Conservation (phyloP, 2,329 filamentous ascomycete species). For the Nannizziopsis barbatae region DNA sequence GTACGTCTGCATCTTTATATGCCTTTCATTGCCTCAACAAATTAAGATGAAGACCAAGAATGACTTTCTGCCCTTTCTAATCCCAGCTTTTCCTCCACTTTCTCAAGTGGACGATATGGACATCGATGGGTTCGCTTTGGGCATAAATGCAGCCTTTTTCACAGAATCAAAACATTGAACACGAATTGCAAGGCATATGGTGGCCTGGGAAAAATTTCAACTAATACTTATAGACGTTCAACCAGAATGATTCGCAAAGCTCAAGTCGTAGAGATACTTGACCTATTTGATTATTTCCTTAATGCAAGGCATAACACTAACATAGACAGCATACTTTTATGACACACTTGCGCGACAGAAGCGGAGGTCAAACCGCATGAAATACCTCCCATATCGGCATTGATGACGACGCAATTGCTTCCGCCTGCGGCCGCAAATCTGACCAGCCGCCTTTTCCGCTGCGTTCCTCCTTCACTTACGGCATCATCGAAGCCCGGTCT, state of each 20-base stretch:
- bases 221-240: no score
- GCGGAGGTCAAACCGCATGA: neutral
- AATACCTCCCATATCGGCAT: no score
- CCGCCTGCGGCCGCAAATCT: no score
- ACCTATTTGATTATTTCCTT: no score
- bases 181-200: no score
- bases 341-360: neutral
- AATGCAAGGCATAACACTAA: slow-evolving; percentile 2
- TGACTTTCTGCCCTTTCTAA: slow-evolving; percentile 35
- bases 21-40: slow-evolving; percentile 30
- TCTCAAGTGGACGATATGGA: slow-evolving; percentile 16
- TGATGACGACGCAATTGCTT: no score
- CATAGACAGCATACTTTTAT: neutral
- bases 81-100: slow-evolving; percentile 23
- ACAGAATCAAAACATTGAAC: no score
- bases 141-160: slow-evolving; percentile 25
- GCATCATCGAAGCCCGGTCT: slow-evolving; percentile 39
- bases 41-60: slow-evolving; percentile 35
- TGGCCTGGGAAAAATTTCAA: no score
- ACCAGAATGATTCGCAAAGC: no score
- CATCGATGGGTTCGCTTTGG: slow-evolving; percentile 37
- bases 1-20: slow-evolving; percentile 10
- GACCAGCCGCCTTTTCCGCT: no score
- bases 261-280: neutral
- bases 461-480: slow-evolving; percentile 9